These are phyloP conservation scores for Calocybe gangraenosa DNA, from an alignment of 768 basidiomycete species.

Conservation along the genomic window DNA sequence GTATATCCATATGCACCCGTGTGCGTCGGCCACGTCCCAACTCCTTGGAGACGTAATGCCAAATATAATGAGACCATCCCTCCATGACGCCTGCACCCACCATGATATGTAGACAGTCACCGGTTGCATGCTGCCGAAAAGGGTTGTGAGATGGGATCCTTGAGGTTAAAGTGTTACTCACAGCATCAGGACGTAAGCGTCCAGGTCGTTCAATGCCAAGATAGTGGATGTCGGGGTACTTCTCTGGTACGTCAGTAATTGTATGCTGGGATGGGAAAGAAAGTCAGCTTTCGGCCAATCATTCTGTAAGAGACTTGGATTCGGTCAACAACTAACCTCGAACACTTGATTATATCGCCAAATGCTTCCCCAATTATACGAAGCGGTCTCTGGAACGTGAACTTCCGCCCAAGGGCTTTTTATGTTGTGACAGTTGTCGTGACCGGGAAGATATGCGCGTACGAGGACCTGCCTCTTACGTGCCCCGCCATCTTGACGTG, in stretches of 20 bases:
- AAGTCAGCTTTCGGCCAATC: constrained; percentile 2
- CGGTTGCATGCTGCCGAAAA: constrained; percentile 30
- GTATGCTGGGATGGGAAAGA: constrained; percentile 29
- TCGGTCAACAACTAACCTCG: constrained; percentile 34
- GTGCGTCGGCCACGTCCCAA: constrained; percentile 14
- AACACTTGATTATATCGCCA: constrained; percentile 53
- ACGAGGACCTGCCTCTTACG: constrained; percentile 45
- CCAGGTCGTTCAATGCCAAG: constrained; percentile 60
- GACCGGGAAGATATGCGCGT: constrained; percentile 59
- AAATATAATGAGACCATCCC: constrained; percentile 48
- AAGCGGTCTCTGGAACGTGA: constrained; percentile 38
- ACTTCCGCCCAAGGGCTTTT: constrained; percentile 43
- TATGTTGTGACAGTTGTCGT: constrained; percentile 57
- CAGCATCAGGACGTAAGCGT: constrained; percentile 60
- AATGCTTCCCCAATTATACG: constrained; percentile 68
- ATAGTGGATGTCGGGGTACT: constrained; percentile 54
- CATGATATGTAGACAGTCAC: constrained; percentile 47
- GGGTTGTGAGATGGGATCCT: not conserved
- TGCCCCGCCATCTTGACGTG: constrained; percentile 17
- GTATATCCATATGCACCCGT: too few species aligned
- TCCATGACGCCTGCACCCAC: constrained; percentile 45
- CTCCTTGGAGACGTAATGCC: constrained; percentile 36
- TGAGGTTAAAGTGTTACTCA: constrained; percentile 26
- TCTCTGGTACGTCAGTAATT: constrained; percentile 26
- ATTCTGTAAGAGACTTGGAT: too few species aligned